Evolutionary conservation across 2,329 filamentous ascomycete species (phyloP), one percentile per base, ranked within the genome.

Genomic region (Fusarium chuoi): DNA sequence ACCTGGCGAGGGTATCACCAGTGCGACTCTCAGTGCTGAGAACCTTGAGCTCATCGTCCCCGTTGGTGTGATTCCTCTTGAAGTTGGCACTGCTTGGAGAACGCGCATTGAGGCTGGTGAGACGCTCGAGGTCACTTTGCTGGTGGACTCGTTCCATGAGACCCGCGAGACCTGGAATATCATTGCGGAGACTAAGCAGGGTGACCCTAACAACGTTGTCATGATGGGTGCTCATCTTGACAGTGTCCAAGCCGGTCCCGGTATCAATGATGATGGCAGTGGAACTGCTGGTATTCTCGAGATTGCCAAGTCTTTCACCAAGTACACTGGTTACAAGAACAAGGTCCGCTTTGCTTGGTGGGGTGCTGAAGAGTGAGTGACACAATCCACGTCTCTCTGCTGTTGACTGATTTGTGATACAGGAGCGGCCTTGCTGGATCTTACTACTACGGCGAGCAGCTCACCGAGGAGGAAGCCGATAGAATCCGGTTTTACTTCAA

Each of bases 401-500:
- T 20, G 8, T 26, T 39, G 41, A 59, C 77, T 79, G 48, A 79
- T 54, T 28, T 7, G 3, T 30, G 1, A 4, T 38, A 36, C 15
- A 82, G 81, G 76, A 79, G 78, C 42, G 84, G 84, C n/a, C 79
- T 86, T 22, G 70, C 84, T 52, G 85, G 85, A n/a, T 85, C 84
- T 11, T 75, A 82, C 26, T 79, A 84, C 78, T 86, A 85, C 65
- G 82, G 79, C 4, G 65, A 78, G 20, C 77, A 79, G 12, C 80
- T 86, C 35, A 77, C 80, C 17, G 75, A 80, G 28, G 77, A 78
- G 4, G 83, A 85, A 49, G 80, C 81, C 1, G 83, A 88, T 68
- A 90, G 89, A 80, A 89, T 93, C 76, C 85, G 87, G 5, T 89
- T 92, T 38, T 91, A 92, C 83, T 88, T 92, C 79, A 91, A 93